phyloP scores from a whole-genome alignment of 139 green algal genomes.

The Asterochloris erici region DNA sequence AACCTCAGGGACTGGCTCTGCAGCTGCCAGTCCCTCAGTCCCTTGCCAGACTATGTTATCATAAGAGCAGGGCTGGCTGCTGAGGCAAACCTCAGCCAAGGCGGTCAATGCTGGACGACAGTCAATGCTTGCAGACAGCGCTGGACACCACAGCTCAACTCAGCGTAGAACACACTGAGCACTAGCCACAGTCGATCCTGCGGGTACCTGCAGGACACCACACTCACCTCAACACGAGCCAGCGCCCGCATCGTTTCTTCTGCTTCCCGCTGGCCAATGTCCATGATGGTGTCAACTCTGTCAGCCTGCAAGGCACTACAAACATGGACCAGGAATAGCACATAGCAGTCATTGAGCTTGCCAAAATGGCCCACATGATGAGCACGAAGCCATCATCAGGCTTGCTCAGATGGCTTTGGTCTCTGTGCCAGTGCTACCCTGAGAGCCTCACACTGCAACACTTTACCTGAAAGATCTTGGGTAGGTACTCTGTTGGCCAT shows the following conservation, averaged over 20 bases:
- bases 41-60: too few relatives aligned
- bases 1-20: neutral
- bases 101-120: too few relatives aligned
- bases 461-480: constrained; percentile 38
- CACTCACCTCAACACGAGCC: neutral
- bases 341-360: neutral
- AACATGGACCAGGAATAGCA: neutral
- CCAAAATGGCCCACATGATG: neutral
- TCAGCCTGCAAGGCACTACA: constrained; percentile 7
- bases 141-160: too few relatives aligned
- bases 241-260: constrained; percentile 40
- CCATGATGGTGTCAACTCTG: constrained; percentile 38
- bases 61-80: too few relatives aligned
- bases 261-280: constrained; percentile 37
- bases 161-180: too few relatives aligned
- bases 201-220: neutral
- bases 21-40: neutral
- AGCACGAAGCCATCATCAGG: neutral
- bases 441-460: neutral
- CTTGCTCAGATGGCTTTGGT: neutral
- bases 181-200: neutral
- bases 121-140: too few relatives aligned
- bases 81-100: too few relatives aligned
- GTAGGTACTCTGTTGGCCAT: constrained; percentile 44
- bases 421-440: neutral